Percentiles rank a stretch among this genome's conserved stretches.
These are phyloP conservation scores for Psidium guajava DNA, from an alignment of 345 rosid species.

Conservation along the genomic window DNA sequence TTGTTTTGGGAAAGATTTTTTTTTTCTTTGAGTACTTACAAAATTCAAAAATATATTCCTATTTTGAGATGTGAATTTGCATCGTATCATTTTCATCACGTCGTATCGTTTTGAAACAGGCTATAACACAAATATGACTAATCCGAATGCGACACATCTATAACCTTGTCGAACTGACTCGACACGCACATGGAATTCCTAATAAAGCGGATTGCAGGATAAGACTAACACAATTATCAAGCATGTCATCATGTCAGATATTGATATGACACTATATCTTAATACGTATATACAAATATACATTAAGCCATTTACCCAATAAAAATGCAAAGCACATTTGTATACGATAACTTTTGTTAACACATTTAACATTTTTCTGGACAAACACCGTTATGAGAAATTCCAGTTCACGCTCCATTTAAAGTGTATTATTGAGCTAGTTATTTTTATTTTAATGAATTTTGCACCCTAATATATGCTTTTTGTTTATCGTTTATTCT, in stretches of 20 bases:
- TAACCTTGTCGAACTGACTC: neutral
- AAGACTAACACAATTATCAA: neutral
- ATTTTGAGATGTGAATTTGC: neutral
- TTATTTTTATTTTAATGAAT: no score
- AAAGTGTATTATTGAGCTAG: no score
- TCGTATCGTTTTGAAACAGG: rapidly evolving
- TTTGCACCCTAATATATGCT: no score
- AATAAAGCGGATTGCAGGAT: neutral
- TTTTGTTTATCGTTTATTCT: no score
- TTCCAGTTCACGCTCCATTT: no score
- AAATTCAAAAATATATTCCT: neutral
- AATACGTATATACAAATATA: neutral
- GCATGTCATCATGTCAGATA: neutral
- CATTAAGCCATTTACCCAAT: neutral
- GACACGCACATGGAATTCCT: neutral
- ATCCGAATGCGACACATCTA: neutral
- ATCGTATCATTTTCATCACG: neutral
- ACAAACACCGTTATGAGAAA: neutral
- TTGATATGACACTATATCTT: neutral
- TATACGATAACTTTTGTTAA: neutral
- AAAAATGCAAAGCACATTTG: neutral
- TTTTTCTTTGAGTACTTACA: neutral
- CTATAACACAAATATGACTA: rapidly evolving
- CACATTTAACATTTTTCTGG: neutral
- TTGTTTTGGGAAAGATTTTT: no score